Base-by-base conservation (phyloP, 1,284 basidiomycete species). In the Cryptococcus maquisensis region DNA sequence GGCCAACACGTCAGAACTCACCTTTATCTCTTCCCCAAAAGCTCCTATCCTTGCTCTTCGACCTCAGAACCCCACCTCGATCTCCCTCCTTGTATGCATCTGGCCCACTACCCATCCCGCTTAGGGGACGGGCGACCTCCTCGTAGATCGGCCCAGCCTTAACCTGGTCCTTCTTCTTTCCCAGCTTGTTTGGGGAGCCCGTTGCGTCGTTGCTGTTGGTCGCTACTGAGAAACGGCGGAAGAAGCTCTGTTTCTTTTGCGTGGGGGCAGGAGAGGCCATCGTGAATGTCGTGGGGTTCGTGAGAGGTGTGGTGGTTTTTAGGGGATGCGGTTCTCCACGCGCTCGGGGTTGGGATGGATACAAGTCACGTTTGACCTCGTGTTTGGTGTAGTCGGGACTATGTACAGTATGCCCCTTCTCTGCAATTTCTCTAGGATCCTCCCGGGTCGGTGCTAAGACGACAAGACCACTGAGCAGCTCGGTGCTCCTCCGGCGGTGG, bases 201-300 rank as follows among this genome's bases (percentile, higher is more conserved):
- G 49, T 45, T 23, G 40, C 9, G 41, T 47, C 43, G 26, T 50
- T 53, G 41, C 13, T 26, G 12, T 21, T 24, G 37, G 15, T n/a
- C 15, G 64, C 61, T 32, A 67, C 37, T 20, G 64, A 60, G 37
- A 63, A 55, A 23, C 56, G 51, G n/a, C 58, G 48, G 47, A 64
- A 62, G 47, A 64, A 64, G 12, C 58, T 55, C 36, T n/a, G n/a
- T n/a, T 52, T 49, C 47, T 63, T 63, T 48, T 63, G 59, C 4
- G 54, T 43, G 1, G 54, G 54, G 16, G 18, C 21, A 7, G 57
- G 45, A 3, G 10, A 9, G 24, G 24, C n/a, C 43, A 44, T 44
- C 23, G 15, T 21, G 28, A 32, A 8, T 32, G 6, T 32, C 28
- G 28, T 32, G 6, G 28, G 28, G 6, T 32, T 32, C 28, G 28